Percentiles rank a stretch among this genome's conserved stretches.
Evolutionary conservation across 163 green algal genomes (phyloP).

Genomic region (Volvox carteri): DNA sequence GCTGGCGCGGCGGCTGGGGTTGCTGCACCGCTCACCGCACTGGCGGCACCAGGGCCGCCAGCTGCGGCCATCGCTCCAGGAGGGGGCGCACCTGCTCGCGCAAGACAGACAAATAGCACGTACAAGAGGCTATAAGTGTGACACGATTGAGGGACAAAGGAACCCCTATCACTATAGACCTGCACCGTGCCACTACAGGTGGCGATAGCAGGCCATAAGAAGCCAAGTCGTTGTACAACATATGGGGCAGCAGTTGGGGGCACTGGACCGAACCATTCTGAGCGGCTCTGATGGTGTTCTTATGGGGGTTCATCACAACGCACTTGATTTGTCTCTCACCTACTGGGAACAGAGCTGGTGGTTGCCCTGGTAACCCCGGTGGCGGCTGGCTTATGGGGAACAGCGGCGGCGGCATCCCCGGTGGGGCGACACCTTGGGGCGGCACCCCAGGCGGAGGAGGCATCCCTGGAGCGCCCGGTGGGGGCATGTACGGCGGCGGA

Average conservation of each 20-base stretch:
- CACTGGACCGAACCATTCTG: too few species aligned
- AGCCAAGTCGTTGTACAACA: too few species aligned
- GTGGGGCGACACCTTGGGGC: slow-evolving; percentile 12
- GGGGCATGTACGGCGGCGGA: slow-evolving; percentile 23
- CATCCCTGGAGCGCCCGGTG: slow-evolving; percentile 14
- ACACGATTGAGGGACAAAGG: too few species aligned
- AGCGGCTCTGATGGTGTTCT: too few species aligned
- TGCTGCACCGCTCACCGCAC: background rate
- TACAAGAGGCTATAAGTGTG: too few species aligned
- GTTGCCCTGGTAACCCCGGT: background rate
- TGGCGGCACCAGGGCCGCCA: background rate
- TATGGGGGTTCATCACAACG: too few species aligned
- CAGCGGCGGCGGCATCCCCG: slow-evolving; percentile 47
- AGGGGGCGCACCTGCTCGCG: background rate
- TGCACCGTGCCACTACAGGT: too few species aligned
- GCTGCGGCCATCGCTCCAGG: slow-evolving; percentile 10
- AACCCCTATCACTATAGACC: too few species aligned
- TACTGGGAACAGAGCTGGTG: slow-evolving; percentile 50
- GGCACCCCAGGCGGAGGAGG: slow-evolving; percentile 6
- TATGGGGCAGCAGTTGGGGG: too few species aligned
- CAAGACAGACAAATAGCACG: too few species aligned
- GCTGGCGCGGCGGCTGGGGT: background rate
- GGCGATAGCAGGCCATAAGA: too few species aligned
- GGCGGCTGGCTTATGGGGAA: slow-evolving; percentile 57
- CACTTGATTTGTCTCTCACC: background rate